A percentile compares a stretch with the other conserved stretches of the same genome.
Conservation (phyloP, 345 rosid species). For the Arabidopsis arenosa region DNA sequence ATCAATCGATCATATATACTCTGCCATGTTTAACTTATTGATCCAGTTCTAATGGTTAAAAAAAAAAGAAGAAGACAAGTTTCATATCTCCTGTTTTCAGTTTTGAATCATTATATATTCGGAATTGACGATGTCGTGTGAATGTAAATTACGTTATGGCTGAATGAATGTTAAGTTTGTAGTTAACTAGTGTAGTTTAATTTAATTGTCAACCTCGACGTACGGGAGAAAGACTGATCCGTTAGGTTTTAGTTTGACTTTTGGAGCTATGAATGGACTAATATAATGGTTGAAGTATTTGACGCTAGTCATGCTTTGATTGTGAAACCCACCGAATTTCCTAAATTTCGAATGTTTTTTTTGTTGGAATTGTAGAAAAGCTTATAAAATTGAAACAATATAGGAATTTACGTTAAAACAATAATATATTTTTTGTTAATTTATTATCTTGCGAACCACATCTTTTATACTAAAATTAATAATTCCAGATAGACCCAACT, state of each 20-base stretch:
- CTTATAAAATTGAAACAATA: not conserved
- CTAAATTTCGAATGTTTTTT: not conserved
- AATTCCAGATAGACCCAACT: slow-evolving; percentile 8
- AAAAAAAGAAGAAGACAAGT: not conserved
- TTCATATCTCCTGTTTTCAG: not conserved
- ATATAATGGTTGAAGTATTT: slow-evolving; percentile 21
- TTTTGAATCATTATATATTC: not conserved
- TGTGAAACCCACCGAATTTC: slow-evolving; percentile 33
- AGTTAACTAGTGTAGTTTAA: slow-evolving; percentile 3
- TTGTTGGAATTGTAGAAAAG: not conserved
- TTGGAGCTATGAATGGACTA: slow-evolving; percentile 25
- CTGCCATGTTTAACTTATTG: not conserved
- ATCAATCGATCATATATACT: too few relatives aligned
- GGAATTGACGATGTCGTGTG: slow-evolving; percentile 17
- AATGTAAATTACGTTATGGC: slow-evolving; percentile 4
- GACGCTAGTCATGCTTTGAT: slow-evolving; percentile 34
- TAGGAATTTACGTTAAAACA: too few relatives aligned
- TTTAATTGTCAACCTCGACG: slow-evolving; percentile 28
- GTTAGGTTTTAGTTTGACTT: slow-evolving; percentile 32
- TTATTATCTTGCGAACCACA: too few relatives aligned
- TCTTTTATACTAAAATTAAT: not conserved
- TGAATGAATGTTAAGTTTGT: slow-evolving; percentile 19
- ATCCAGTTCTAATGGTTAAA: not conserved
- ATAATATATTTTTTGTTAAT: too few relatives aligned
- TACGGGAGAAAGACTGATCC: slow-evolving; percentile 21